Evolutionary conservation across 2,329 filamentous ascomycete genomes (phyloP), one percentile per base, ranked within the genome.

Genomic region (Thyridium curvatum): DNA sequence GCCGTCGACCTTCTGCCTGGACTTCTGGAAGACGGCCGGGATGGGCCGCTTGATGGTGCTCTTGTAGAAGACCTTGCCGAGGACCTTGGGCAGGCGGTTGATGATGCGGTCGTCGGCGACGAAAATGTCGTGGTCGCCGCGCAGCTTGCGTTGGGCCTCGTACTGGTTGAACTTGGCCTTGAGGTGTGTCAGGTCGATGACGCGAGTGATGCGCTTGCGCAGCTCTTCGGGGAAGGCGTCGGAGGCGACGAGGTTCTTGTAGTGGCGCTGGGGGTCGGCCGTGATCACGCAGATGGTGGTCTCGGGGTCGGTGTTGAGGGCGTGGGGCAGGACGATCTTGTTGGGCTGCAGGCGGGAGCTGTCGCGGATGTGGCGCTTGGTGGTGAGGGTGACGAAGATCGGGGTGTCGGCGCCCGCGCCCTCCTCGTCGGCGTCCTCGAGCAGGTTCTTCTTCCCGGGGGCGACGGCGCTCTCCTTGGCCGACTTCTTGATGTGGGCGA

Each of bases 1-100:
- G 45, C 71, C 73, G 45, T 79, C 71, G 14, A 71, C 71, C 61
- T 78, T 84, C 46, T 74, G 69, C 71, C 58, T 79, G 72, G 46
- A 80, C 62, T 52, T 54, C 53, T 69, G 74, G 45, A 97, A 73
- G 32, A 74, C 71, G 30, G 97, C 77, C 18, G 93, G 90, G 42
- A 98, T 80, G 9, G 93, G 93, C 30, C 91, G 77, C 74, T 97
- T 97, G 46, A 67, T 64, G 3, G 83, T 86, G 41, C 68, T 74
- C 68, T 89, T 84, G 76, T 93, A 97, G 62, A 98, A 97, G 2
- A 84, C 84, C 69, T 95, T 97, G 52, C 91, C 93, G 12, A 98
- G 79, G 3, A 82, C 70, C 47, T 78, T 76, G 41, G 90, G 87
- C 43, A 97, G 73, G 18, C 72, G 67, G 58, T 76, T 82, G 55